Base-by-base conservation (phyloP, 441 rosid genomes). In the Gossypium davidsonii region DNA sequence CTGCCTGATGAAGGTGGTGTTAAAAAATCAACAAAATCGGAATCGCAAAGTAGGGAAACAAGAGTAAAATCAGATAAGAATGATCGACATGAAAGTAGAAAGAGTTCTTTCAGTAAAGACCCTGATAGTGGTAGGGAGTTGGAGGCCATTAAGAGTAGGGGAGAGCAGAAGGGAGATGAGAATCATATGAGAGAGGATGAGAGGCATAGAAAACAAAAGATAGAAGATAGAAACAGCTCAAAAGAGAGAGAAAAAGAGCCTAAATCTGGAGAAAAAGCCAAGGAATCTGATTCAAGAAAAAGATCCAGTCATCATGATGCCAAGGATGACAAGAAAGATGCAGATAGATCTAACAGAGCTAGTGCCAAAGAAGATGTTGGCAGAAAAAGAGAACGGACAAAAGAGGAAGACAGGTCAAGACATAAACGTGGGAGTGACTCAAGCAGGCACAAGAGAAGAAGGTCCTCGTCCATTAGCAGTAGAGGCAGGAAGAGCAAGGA, bases 381-480 rank as follows among this genome's bases (percentile, higher is more conserved):
- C 71, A 85, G 80, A 77, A 89, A 86, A 77, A 86, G 82, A 72
- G 91, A 88, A 57, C 84, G 82, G 37, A 67, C 77, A 73, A 91
- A 87, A 87, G 89, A 83, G 73, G 91, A 85, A 74, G 89, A 85
- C 59, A 79, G 85, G 75, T 79, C 85, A 25, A 86, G 88, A 72
- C 84, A 75, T 68, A 89, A 82, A 75, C 81, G 17, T 46, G 39
- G 78, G 76, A 85, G 62, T 71, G 97, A 87, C 66, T 80, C 91
- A 4, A 81, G 83, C 85, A 85, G 85, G 81, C 85, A 88, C 62
- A 89, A 84, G 85, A 88, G 89, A 84, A 85, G 88, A 76, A 86
- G 82, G 14, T 87, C 97, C 63, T 83, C 94, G 62, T 86, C 96
- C 74, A 70, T 77, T 60, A 80, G 89, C 84, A 84, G 84, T 67